Conservation (phyloP, 2,329 filamentous ascomycete species). For the Fragosphaeria purpurea region DNA sequence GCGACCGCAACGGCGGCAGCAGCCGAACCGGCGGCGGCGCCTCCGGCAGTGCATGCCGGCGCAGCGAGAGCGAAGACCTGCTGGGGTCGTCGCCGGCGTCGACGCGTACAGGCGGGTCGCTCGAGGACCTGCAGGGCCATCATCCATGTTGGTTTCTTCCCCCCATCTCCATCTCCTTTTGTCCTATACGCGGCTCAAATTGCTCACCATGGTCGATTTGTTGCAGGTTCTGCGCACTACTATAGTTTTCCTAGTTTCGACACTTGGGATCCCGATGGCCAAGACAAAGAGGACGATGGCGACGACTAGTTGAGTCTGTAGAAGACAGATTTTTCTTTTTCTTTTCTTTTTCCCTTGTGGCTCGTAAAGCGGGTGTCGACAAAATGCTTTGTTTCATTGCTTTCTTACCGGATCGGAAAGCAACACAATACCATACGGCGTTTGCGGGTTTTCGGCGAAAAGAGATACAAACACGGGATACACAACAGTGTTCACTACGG, state of each 20-base stretch:
- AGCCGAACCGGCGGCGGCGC: not conserved
- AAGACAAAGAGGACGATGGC: constrained; percentile 28
- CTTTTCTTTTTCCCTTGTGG: too few relatives aligned
- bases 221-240: constrained; percentile 42
- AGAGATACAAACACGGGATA: too few relatives aligned
- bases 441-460: too few relatives aligned
- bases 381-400: too few relatives aligned
- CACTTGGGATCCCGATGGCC: constrained; percentile 45
- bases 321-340: not conserved
- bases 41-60: not conserved
- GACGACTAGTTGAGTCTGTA: constrained; percentile 4
- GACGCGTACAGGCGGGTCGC: constrained; percentile 17
- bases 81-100: constrained; percentile 13
- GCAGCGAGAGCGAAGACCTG: constrained; percentile 7
- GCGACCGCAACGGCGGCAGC: not conserved
- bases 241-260: constrained; percentile 69
- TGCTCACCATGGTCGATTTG: not conserved
- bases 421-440: too few relatives aligned
- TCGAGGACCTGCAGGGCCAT: constrained; percentile 18
- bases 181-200: constrained; percentile 7
- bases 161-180: not conserved
- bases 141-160: constrained; percentile 2
- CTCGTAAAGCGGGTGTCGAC: too few relatives aligned
- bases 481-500: too few relatives aligned
- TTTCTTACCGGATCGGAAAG: too few relatives aligned